Evolutionary conservation across 2,329 filamentous ascomycete species (phyloP), one percentile per base, ranked within the genome.

Genomic region (Sclerotinia spermophila): DNA sequence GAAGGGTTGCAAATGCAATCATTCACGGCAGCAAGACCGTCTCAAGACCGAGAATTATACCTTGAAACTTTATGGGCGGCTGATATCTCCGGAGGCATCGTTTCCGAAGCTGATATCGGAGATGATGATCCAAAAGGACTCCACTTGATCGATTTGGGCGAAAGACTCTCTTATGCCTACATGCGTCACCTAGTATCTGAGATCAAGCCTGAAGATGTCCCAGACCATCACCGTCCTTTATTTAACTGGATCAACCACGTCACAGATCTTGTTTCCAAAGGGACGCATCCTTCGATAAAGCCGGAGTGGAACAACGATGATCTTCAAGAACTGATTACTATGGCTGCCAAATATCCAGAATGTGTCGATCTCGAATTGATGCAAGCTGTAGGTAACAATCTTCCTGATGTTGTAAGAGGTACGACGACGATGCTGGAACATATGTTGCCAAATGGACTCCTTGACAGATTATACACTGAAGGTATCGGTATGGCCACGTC

Each of bases 11-110:
- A 65, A 44, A 68, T 74, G 55, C 69, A 70, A 38, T 73, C 75
- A 11, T 67, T 77, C 40, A 71, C 73, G 13, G 67, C 68, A 19
- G 73, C 76, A 13, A 75, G 71, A 27, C 59, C 68, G n/a, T 71
- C 70, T 5, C 65, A 76, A 30, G 76, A 77, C 67, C 72, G 75
- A 17, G 42, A 64, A 30, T 21, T 77, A 10, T 77, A 77, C 61
- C 71, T 74, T n/a, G 35, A 75, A 45, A 73, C 67, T 5, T 55
- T 68, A 15, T 75, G 72, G 71, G 73, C 65, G 15, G 60, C 72
- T 21, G 72, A 73, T 33, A 40, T 71, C 27, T 72, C 73, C 8
- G 71, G 75, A 71, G 75, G 73, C 5, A 67, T 69, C 3, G 35
- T 73, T 19, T 58, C 69, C 1, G 38, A 59, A 27, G 71, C 35